Evolutionary conservation across 23 red algal genomes (phyloP).

Genomic region (Gracilaria domingensis): DNA sequence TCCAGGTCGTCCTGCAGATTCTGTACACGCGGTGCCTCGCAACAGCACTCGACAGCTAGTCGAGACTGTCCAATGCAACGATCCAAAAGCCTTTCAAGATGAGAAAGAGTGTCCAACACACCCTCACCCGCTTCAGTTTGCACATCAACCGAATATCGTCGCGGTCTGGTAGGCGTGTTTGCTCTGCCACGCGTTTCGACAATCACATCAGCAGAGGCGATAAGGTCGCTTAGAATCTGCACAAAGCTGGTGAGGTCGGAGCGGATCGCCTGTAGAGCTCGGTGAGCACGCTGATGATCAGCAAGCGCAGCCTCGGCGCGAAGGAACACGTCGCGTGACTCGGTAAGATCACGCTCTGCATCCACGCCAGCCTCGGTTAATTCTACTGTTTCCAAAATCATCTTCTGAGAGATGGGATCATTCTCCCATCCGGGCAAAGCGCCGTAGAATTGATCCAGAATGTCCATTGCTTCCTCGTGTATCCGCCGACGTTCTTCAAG

Average conservation of each 20-base stretch:
- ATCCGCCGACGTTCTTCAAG: conserved; percentile 23
- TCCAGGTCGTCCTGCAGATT: conserved; percentile 30
- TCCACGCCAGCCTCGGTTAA: conserved; percentile 68
- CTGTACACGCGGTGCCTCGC: conserved; percentile 47
- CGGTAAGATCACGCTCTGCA: conserved; percentile 57
- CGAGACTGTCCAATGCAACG: conserved; percentile 10
- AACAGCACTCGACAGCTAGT: conserved; percentile 54
- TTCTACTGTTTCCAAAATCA: conserved; percentile 66
- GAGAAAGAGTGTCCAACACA: conserved; percentile 27
- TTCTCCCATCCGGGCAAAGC: conserved; percentile 63
- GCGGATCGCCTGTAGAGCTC: conserved; percentile 34
- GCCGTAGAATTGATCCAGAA: conserved; percentile 72
- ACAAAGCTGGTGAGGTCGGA: conserved; percentile 29
- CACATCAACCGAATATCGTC: conserved; percentile 19
- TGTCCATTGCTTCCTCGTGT: conserved; percentile 49
- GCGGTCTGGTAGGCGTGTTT: background rate
- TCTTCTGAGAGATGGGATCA: conserved; percentile 51
- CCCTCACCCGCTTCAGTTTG: conserved; percentile 28
- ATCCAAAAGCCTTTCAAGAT: conserved; percentile 15
- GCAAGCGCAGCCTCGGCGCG: conserved; percentile 39
- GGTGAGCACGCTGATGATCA: conserved; percentile 35
- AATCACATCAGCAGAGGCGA: conserved; percentile 28
- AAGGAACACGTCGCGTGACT: conserved; percentile 27
- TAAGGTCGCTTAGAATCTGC: conserved; percentile 17
- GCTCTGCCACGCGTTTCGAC: conserved; percentile 17